Base-by-base conservation (phyloP, 371 early-diverging fungal species). In the Haplosporangium sp. region DNA sequence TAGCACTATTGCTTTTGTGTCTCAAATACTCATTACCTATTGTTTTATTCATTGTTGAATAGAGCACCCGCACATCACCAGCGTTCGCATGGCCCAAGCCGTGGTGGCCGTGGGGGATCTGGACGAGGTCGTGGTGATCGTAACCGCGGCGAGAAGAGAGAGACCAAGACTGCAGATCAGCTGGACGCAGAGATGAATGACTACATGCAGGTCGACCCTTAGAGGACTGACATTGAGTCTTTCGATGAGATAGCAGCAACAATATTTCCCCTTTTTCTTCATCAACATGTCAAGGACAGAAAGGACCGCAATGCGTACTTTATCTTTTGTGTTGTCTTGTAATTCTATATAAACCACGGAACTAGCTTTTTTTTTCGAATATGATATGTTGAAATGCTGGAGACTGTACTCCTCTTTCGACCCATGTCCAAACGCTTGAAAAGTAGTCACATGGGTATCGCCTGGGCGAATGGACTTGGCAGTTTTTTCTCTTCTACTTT, bases 181-280 rank as follows among this genome's bases (percentile, higher is more conserved):
- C 83, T 93, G 41, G 93, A 92, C 66, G 92, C 91, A 9, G 94
- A 93, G 59, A 89, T 93, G 83, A 91, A 88, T 70, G 84, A 85
- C 54, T 93, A 92, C 82, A 91, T 92, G 89, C 74, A 81, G 65
- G 84, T 83, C 38, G 86, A 81, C 60, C 80, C 79, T 16, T 79
- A 72, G 64, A 56, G 50, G 20, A 50, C 5, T 18, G 20, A 29
- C 29, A 29, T 2, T 29, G 29, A 29, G 4, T 29, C 29, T 29
- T 29, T 29, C 29, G 29, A 29, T 29, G 29, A 29, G 50, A 50
- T 6, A 20, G 9, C 16, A n/a, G 20, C 45, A 45, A 23, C 29
- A 20, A 21, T 7, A 41, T 48, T 51, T 40, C n/a, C 20, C n/a
- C 12, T 20, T 23, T 58, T 29, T 14, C 23, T 21, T 18, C 10